A percentile compares a stretch with the other conserved stretches of the same genome.
Evolutionary conservation across 331 rosid genomes (phyloP).

Genomic region (Pyrus hybrid): DNA sequence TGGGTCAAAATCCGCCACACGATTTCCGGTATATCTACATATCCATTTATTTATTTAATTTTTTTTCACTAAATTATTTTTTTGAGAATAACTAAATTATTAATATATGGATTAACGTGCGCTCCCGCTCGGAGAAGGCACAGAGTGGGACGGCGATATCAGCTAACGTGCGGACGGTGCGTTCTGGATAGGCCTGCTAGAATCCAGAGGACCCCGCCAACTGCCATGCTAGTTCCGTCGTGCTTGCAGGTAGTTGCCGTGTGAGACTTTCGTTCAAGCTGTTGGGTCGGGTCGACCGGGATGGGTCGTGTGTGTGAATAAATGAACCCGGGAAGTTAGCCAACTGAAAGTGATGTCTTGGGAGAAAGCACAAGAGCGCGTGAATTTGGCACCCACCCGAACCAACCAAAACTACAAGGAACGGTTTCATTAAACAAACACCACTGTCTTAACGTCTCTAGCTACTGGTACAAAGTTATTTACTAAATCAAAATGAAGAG

Average conservation of each 20-base stretch:
- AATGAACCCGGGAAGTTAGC: not conserved
- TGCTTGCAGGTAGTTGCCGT: slow-evolving; percentile 13
- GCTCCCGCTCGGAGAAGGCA: slow-evolving; percentile 18
- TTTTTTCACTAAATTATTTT: not conserved
- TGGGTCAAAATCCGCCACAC: slow-evolving; percentile 23
- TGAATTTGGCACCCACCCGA: not conserved
- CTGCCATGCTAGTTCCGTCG: not conserved
- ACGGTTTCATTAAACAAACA: too few species aligned
- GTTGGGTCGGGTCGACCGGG: not conserved
- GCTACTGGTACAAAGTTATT: too few species aligned
- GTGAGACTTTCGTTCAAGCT: not conserved
- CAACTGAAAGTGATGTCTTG: not conserved
- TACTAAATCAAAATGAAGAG: too few species aligned
- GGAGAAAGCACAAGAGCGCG: not conserved
- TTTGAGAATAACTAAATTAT: not conserved
- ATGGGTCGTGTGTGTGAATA: not conserved
- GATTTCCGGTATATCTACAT: slow-evolving; percentile 7
- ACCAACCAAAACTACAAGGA: not conserved
- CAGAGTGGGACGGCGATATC: not conserved
- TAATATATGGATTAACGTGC: slow-evolving; percentile 17
- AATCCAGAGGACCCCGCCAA: slow-evolving; percentile 7
- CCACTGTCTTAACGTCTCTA: too few species aligned
- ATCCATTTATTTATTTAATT: not conserved
- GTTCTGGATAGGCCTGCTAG: slow-evolving; percentile 7
- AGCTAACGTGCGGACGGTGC: slow-evolving; percentile 14